A percentile compares a stretch with the other conserved stretches of the same genome.
These are phyloP conservation scores for Pholiota molesta DNA, from an alignment of 768 basidiomycete species.

Conservation along the genomic window DNA sequence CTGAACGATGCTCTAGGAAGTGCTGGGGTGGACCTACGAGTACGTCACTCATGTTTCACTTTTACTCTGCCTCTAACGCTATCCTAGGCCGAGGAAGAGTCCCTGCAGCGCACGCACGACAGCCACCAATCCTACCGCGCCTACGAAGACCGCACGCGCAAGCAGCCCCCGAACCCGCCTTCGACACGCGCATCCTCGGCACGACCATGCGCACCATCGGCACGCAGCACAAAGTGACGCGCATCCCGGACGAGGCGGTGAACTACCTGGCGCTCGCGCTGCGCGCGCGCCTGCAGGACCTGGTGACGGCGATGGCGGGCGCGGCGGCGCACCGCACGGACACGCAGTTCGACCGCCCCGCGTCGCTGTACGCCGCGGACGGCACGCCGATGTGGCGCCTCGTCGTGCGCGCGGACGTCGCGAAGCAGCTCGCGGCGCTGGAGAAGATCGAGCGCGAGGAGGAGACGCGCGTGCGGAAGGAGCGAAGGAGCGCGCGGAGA, in stretches of 20 bases:
- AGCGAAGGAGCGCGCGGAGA: slow-evolving; percentile 80
- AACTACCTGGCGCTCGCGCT: slow-evolving; percentile 82
- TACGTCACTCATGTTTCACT: slow-evolving; percentile 32
- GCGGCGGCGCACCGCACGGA: slow-evolving; percentile 73
- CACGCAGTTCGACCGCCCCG: slow-evolving; percentile 67
- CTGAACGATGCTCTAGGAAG: slow-evolving; percentile 85
- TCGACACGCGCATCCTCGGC: slow-evolving; percentile 68
- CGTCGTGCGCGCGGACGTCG: slow-evolving; percentile 75
- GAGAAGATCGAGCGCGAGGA: slow-evolving; percentile 86
- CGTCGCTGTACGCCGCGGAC: slow-evolving; percentile 62
- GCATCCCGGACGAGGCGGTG: slow-evolving; percentile 69
- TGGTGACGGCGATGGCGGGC: slow-evolving; percentile 67
- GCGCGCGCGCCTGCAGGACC: slow-evolving; percentile 71
- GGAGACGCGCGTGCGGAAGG: slow-evolving; percentile 71
- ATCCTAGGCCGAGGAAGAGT: slow-evolving; percentile 82
- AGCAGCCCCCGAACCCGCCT: slow-evolving; percentile 71
- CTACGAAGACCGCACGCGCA: slow-evolving; percentile 78
- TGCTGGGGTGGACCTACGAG: slow-evolving; percentile 85
- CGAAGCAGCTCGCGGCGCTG: slow-evolving; percentile 73
- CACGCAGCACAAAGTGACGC: slow-evolving; percentile 66
- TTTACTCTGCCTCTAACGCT: not conserved
- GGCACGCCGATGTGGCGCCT: slow-evolving; percentile 84
- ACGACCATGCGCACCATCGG: slow-evolving; percentile 70
- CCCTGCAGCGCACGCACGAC: slow-evolving; percentile 67
- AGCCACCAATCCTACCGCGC: slow-evolving; percentile 64